These are phyloP conservation scores for Nitzschia sp. DNA, from an alignment of 108 stramenopile genomes.

Conservation along the genomic window DNA sequence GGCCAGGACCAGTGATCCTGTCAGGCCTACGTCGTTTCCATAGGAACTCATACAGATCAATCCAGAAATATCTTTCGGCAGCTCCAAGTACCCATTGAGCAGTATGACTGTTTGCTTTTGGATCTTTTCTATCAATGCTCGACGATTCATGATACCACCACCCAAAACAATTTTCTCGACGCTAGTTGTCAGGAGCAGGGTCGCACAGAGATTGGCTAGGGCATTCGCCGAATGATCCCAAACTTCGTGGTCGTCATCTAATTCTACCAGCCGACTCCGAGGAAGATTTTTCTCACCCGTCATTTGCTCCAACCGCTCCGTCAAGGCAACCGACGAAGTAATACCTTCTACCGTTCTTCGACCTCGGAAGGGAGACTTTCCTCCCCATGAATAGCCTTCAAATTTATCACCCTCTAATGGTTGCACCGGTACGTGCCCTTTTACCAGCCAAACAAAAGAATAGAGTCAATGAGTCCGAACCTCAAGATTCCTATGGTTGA, in stretches of 20 bases:
- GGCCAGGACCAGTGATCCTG: constrained; percentile 77
- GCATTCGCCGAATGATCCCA: constrained; percentile 93
- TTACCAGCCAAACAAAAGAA: not conserved
- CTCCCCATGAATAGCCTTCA: constrained; percentile 84
- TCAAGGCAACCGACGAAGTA: constrained; percentile 70
- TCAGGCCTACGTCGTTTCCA: constrained; percentile 71
- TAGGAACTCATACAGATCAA: constrained; percentile 29
- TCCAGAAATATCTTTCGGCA: constrained; percentile 41
- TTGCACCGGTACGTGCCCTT: constrained; percentile 61
- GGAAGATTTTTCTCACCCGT: constrained; percentile 15
- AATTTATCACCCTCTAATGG: constrained; percentile 77
- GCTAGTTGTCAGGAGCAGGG: constrained; percentile 73
- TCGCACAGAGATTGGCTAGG: constrained; percentile 89
- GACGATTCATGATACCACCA: constrained; percentile 92
- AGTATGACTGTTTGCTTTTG: constrained; percentile 54
- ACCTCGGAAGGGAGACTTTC: constrained; percentile 62
- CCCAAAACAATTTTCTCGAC: constrained; percentile 91
- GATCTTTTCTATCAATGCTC: constrained; percentile 63
- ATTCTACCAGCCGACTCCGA: constrained; percentile 46
- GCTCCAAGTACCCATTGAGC: constrained; percentile 91
- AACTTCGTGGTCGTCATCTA: constrained; percentile 77
- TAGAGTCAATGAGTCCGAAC: not conserved
- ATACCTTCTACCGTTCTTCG: constrained; percentile 75
- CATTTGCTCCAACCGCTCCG: constrained; percentile 54
- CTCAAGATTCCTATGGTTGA: too few species aligned